Evolutionary conservation across 2,329 filamentous ascomycete genomes (phyloP), one percentile per base, ranked within the genome.

Genomic region (Rutstroemia sp.): DNA sequence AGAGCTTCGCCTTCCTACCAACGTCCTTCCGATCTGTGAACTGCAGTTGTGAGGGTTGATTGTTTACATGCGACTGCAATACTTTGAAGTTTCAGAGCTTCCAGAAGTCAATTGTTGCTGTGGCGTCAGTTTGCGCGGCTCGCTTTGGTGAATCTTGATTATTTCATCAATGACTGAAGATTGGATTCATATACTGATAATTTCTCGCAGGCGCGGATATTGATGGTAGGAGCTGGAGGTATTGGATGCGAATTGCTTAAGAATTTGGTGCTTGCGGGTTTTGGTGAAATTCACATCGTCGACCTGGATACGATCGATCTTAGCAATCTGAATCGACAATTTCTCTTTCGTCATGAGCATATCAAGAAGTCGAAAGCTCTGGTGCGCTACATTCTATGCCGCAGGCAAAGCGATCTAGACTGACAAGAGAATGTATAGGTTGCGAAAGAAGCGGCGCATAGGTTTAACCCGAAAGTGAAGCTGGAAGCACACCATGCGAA

Each of bases 291-390:
- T 51, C 89, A 96, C 72, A 86, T 97, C 47, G 90, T 99, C 64
- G 94, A 99, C 72, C 87, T 99, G 59, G 94, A 99, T 72, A 99
- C 94, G 1, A 97, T 99, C 74, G 94, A 99, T 70, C 80, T 99
- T 21, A 96, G 91, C 74, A 99, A 99, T 70, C 80, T 99, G 51
- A 99, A 99, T 67, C 88, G 94, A 55, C 94, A 99, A 72, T 99
- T 99, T 68, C 84, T 99, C 49, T 99, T 99, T 72, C 83, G 92
- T 59, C 87, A 92, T 67, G 92, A 97, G 71, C 94, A 99, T 69
- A 97, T 99, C 73, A 97, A 96, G 73, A 96, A 96, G 72, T 84
- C 92, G 1, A 99, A 99, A 71, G 92, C 94, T 52, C 74, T 95
- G 74, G 92, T 94, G 78, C 62, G 83, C 74, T 58, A 41, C 46